Conservation (phyloP, 2,329 filamentous ascomycete species). For the Akanthomyces uredinophilus region DNA sequence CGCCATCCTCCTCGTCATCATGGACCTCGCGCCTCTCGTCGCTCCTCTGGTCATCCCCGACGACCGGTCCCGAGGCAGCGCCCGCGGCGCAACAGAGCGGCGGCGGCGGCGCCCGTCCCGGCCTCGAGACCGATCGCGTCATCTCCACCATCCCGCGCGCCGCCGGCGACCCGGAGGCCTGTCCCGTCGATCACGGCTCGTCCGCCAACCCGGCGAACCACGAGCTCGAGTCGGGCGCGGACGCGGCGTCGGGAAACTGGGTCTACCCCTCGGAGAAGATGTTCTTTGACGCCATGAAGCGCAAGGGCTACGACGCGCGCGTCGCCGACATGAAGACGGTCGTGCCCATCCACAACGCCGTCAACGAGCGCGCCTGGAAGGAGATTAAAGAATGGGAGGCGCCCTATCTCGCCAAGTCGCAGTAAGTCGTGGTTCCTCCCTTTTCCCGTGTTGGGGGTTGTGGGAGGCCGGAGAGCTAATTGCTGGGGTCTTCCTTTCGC, state of each 20-base stretch:
- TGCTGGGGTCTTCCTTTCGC: background rate
- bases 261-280: conserved; percentile 94
- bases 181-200: conserved; percentile 36
- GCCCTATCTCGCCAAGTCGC: conserved; percentile 53
- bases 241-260: conserved; percentile 76
- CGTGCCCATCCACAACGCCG: conserved; percentile 95
- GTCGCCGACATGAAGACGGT: conserved; percentile 81
- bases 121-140: conserved; percentile 63
- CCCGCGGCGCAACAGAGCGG: conserved; percentile 15
- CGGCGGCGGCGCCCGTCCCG: background rate
- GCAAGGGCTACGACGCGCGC: conserved; percentile 72
- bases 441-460: background rate
- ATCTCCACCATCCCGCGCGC: conserved; percentile 75
- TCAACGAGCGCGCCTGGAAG: conserved; percentile 93
- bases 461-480: background rate
- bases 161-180: conserved; percentile 29
- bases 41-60: conserved; percentile 35
- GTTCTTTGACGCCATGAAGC: conserved; percentile 96
- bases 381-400: conserved; percentile 89
- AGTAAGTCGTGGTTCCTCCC: conserved; percentile 35
- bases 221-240: conserved; percentile 71
- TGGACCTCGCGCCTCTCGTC: conserved; percentile 41
- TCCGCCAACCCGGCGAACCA: conserved; percentile 57
- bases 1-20: conserved; percentile 26
- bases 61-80: conserved; percentile 19